A percentile compares a stretch with the other conserved stretches of the same genome.
Conservation (phyloP, 495 filamentous ascomycete species). For the Trichocladium uniseriatum region DNA sequence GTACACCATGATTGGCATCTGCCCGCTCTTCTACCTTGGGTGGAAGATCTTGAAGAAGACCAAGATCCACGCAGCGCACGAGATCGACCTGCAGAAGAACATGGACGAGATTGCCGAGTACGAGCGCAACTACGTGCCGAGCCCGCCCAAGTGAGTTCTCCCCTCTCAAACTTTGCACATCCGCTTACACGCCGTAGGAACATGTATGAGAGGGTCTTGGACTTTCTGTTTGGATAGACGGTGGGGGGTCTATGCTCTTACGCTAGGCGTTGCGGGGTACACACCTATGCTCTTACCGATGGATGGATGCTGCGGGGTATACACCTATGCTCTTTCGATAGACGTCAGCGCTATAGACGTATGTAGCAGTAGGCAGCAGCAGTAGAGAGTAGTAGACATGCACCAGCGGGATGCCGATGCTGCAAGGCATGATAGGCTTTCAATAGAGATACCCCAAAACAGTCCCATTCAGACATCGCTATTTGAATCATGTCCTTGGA, state of each 20-base stretch:
- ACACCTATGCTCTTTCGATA: not conserved
- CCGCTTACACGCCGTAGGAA: constrained; percentile 12
- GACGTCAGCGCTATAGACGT: not conserved
- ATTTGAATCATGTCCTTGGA: constrained; percentile 32
- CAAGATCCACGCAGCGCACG: constrained; percentile 41
- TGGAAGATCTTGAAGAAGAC: constrained; percentile 66
- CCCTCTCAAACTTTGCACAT: not conserved
- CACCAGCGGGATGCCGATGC: too few relatives aligned
- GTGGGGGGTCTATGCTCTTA: too few relatives aligned
- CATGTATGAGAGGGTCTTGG: constrained; percentile 17
- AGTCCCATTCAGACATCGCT: too few relatives aligned
- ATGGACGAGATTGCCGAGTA: constrained; percentile 72
- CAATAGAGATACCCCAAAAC: not conserved
- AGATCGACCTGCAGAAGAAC: too few relatives aligned
- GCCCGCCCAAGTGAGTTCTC: constrained; percentile 46
- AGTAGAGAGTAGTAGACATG: too few relatives aligned
- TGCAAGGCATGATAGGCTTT: too few relatives aligned
- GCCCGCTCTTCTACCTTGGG: constrained; percentile 54
- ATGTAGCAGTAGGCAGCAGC: too few relatives aligned
- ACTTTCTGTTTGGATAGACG: constrained; percentile 22
- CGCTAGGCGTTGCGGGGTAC: too few relatives aligned
- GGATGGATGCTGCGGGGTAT: too few relatives aligned
- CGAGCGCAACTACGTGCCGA: constrained; percentile 50
- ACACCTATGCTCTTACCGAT: not conserved
- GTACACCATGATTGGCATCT: constrained; percentile 58